Conservation (phyloP, 169 alveolate species). For the Plasmodium yoelii region DNA sequence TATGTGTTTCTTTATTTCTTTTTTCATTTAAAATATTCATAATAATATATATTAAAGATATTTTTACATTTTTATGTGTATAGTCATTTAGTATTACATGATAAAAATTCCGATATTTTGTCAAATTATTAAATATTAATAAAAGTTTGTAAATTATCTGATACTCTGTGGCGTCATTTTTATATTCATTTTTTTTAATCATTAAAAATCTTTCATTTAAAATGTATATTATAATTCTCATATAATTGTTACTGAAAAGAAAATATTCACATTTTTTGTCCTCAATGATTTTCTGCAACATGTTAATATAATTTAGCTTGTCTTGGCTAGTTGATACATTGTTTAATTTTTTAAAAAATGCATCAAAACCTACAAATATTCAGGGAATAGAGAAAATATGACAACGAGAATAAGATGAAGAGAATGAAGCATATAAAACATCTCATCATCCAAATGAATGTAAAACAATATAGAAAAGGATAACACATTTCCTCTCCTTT, state of each 20-base stretch:
- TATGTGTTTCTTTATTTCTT: constrained; percentile 33
- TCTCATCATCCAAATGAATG: too few relatives aligned
- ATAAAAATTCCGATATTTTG: constrained; percentile 57
- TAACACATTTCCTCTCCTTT: too few relatives aligned
- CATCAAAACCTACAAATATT: constrained; percentile 48
- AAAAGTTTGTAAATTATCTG: constrained; percentile 63
- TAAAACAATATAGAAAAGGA: too few relatives aligned
- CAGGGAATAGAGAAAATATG: not conserved
- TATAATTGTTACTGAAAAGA: constrained; percentile 60
- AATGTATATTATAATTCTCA: constrained; percentile 71
- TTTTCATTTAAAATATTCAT: constrained; percentile 74
- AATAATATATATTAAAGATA: constrained; percentile 60
- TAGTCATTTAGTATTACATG: constrained; percentile 41
- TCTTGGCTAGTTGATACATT: constrained; percentile 40
- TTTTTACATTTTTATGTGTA: constrained; percentile 74
- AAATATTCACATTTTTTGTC: constrained; percentile 56
- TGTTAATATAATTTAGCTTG: constrained; percentile 52
- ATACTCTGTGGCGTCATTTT: constrained; percentile 48
- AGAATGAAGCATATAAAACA: too few relatives aligned
- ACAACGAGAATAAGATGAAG: not conserved
- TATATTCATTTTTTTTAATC: constrained; percentile 52
- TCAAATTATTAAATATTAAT: constrained; percentile 64
- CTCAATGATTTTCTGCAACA: constrained; percentile 45
- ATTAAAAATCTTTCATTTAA: constrained; percentile 48
- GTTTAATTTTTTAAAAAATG: constrained; percentile 63